These are phyloP conservation scores for Aspergillus udagawae DNA, from an alignment of 2,329 filamentous ascomycete genomes.

Conservation along the genomic window DNA sequence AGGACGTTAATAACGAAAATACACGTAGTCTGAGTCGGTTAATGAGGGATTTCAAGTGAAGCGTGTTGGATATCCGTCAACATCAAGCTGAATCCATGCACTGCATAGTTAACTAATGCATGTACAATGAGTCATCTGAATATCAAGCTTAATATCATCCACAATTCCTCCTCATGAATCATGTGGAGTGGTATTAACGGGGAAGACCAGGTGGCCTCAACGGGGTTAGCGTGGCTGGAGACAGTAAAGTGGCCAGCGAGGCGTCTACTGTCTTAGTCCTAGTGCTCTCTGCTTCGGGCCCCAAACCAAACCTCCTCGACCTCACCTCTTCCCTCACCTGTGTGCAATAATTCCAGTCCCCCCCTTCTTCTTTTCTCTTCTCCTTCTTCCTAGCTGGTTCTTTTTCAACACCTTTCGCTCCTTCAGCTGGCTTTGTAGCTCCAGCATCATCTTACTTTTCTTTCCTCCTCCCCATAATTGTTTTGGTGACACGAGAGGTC, in stretches of 20 bases:
- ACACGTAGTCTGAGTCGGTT: background rate
- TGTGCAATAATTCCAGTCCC: conserved; percentile 15
- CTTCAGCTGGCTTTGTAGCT: conserved; percentile 31
- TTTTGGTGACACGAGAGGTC: conserved; percentile 29
- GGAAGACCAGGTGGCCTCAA: conserved; percentile 36
- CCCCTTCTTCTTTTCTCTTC: conserved; percentile 18
- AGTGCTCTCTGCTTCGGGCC: conserved; percentile 21
- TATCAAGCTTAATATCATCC: background rate
- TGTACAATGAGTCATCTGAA: background rate
- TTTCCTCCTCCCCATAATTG: conserved; percentile 16
- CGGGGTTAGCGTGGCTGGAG: conserved; percentile 31
- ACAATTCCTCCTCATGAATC: background rate
- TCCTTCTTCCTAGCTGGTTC: conserved; percentile 21
- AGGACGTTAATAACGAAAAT: background rate
- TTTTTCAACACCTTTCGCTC: conserved; percentile 24
- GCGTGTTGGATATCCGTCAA: background rate
- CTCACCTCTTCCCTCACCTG: conserved; percentile 11
- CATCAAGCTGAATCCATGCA: background rate
- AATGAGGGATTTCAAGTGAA: background rate
- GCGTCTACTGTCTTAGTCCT: conserved; percentile 15
- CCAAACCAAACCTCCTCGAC: conserved; percentile 18
- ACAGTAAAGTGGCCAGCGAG: conserved; percentile 37
- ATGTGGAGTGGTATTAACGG: background rate
- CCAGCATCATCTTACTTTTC: conserved; percentile 28
- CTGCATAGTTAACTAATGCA: too few species aligned